Conservation (phyloP, 2,329 filamentous ascomycete genomes). For the Penicillium sp. region DNA sequence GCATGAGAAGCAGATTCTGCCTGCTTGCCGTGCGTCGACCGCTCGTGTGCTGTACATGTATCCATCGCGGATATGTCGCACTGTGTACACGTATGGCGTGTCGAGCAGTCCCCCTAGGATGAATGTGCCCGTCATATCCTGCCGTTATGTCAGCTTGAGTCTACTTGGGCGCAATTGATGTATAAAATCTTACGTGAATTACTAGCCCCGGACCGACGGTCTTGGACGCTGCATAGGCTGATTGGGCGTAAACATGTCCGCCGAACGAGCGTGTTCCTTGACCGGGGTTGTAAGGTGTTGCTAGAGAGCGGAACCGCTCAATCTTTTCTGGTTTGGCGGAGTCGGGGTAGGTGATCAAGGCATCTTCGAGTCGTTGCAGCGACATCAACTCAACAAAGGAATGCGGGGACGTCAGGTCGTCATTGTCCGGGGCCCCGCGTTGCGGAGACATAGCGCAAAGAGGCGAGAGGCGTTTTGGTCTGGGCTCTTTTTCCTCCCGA, state of each 20-base stretch:
- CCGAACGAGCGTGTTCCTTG: conserved; percentile 48
- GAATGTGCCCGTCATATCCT: conserved; percentile 55
- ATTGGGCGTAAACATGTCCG: conserved; percentile 57
- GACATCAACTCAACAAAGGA: conserved; percentile 33
- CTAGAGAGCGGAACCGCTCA: conserved; percentile 28
- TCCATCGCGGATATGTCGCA: conserved; percentile 51
- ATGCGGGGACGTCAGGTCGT: conserved; percentile 13
- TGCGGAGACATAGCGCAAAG: conserved; percentile 15
- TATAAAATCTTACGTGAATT: conserved; percentile 47
- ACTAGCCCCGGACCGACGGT: conserved; percentile 51
- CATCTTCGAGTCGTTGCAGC: conserved; percentile 25
- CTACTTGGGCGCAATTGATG: background rate
- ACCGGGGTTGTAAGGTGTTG: conserved; percentile 42
- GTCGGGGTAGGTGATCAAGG: conserved; percentile 3
- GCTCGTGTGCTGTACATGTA: conserved; percentile 51
- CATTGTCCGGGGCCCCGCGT: conserved; percentile 1
- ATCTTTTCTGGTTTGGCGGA: conserved; percentile 23
- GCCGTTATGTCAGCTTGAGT: background rate
- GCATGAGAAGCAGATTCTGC: conserved; percentile 51
- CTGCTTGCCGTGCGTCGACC: conserved; percentile 51
- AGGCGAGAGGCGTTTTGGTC: background rate
- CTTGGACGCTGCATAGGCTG: conserved; percentile 55
- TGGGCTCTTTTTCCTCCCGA: no score
- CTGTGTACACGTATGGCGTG: conserved; percentile 51
- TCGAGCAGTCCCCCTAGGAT: conserved; percentile 46